Base-by-base conservation (phyloP, 805 yeast genomes). In the Metschnikowia lunata region DNA sequence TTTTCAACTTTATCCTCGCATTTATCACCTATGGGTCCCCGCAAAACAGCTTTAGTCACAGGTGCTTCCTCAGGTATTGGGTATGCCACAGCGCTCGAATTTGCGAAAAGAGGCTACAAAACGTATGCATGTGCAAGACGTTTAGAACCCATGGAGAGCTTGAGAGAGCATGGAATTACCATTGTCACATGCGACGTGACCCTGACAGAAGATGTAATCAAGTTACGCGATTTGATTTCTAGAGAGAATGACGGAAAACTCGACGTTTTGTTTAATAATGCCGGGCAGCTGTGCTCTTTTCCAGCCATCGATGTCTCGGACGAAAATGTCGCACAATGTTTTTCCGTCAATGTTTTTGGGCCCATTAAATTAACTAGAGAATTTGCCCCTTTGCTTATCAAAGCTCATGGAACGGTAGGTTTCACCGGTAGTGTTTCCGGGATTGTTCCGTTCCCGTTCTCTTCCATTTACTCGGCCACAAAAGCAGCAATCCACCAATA, bases 61-160 rank as follows among this genome's bases (percentile, higher is more conserved):
- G 85, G 85, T 9, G 80, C 81, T 7, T 76, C 83, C 0, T 70
- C 78, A 0, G 85, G 85, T 12, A 80, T 80, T 42, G 85, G 85
- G 0, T 71, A 62, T 46, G 69, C 67, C 15, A 50, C 78, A 6
- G 72, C 80, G 7, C 50, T 59, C 14, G 77, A 74, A 48, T 64
- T 80, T 39, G 79, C 72, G 18, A 47, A 57, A 15, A 63, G 75
- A 45, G 82, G 83, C 4, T 79, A 73, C 60, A 61, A 67, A 46
- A 88, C 85, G 0, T 84, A 78, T 57, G 90, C 90, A 0, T 82
- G 85, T 45, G 89, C 93, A 2, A 72, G 95, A 60, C 74, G 88
- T 51, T 54, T 77, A 29, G 81, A 72, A 38, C 78, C 77, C 3
- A 82, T 86, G 82, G 70, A 74, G 33, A 71, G 72, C 7, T 64